Evolutionary conservation across 2,329 filamentous ascomycete genomes (phyloP).

Genomic region (Geosmithia flava): DNA sequence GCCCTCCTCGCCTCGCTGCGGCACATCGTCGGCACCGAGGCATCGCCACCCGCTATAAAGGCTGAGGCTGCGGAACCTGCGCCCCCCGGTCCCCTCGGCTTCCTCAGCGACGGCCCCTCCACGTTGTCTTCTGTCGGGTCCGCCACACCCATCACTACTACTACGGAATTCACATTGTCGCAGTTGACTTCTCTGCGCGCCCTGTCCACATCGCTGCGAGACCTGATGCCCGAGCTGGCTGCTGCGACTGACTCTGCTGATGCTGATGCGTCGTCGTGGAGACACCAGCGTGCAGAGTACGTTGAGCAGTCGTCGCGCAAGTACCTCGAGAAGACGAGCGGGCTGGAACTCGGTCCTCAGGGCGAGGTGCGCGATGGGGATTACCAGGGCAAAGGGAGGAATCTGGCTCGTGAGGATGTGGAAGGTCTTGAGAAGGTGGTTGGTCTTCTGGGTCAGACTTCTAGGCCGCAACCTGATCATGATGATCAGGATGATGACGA

Average conservation of each 20-base stretch:
- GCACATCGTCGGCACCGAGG: conserved; percentile 17
- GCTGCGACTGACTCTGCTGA: conserved; percentile 13
- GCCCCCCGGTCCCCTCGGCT: conserved; percentile 30
- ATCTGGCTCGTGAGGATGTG: conserved; percentile 38
- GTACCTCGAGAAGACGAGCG: conserved; percentile 60
- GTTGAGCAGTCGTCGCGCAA: conserved; percentile 68
- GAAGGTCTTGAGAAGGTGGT: conserved; percentile 42
- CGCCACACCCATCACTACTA: conserved; percentile 51
- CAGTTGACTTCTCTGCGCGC: conserved; percentile 71
- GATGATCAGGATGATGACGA: conserved; percentile 4
- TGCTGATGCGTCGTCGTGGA: conserved; percentile 39
- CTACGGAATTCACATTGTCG: conserved; percentile 65
- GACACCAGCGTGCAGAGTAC: conserved; percentile 65
- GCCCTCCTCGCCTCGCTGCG: conserved; percentile 55
- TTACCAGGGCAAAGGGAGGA: conserved; percentile 44
- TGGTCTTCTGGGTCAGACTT: conserved; percentile 25
- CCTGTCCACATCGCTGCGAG: conserved; percentile 46
- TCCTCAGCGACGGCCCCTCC: conserved; percentile 38
- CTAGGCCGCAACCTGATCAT: conserved; percentile 1
- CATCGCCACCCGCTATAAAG: neutral
- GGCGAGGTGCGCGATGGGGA: conserved; percentile 54
- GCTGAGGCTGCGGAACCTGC: conserved; percentile 7
- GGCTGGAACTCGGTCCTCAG: conserved; percentile 49
- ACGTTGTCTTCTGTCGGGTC: conserved; percentile 34
- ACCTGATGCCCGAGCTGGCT: conserved; percentile 52